phyloP scores from a whole-genome alignment of 306 rosid genomes.

The Ceratonia siliqua region DNA sequence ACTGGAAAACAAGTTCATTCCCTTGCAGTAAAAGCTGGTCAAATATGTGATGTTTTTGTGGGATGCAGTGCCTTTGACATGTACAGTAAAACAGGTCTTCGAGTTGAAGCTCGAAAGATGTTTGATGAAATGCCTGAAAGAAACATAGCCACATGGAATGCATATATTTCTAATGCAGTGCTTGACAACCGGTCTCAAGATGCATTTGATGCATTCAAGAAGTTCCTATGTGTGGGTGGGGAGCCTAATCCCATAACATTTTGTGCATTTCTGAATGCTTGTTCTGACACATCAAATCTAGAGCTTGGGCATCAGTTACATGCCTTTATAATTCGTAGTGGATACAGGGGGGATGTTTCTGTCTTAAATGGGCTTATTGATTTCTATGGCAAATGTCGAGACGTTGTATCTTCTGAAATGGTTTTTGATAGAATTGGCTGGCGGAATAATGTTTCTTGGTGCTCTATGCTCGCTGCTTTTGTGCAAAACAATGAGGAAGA shows the following conservation, averaged over 20 bases:
- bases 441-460: conserved; percentile 76
- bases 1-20: conserved; percentile 72
- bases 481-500: conserved; percentile 74
- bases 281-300: conserved; percentile 52
- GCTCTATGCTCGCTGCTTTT: conserved; percentile 69
- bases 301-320: conserved; percentile 70
- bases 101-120: conserved; percentile 57
- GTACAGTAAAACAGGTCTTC: conserved; percentile 64
- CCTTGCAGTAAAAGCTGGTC: conserved; percentile 67
- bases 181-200: conserved; percentile 48
- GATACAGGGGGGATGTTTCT: conserved; percentile 55
- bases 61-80: conserved; percentile 85
- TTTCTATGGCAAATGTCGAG: conserved; percentile 83
- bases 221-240: conserved; percentile 59
- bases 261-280: conserved; percentile 82
- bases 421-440: conserved; percentile 53
- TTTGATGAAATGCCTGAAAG: conserved; percentile 81
- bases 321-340: conserved; percentile 53
- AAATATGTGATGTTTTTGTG: conserved; percentile 67
- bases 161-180: conserved; percentile 79
- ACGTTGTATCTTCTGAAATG: conserved; percentile 51
- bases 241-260: conserved; percentile 65
- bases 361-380: conserved; percentile 76
- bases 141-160: conserved; percentile 77
- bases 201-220: conserved; percentile 51